Percentiles rank a stretch among this genome's conserved stretches.
phyloP scores from a whole-genome alignment of 768 basidiomycete genomes.

The Amanita subjunquillea region DNA sequence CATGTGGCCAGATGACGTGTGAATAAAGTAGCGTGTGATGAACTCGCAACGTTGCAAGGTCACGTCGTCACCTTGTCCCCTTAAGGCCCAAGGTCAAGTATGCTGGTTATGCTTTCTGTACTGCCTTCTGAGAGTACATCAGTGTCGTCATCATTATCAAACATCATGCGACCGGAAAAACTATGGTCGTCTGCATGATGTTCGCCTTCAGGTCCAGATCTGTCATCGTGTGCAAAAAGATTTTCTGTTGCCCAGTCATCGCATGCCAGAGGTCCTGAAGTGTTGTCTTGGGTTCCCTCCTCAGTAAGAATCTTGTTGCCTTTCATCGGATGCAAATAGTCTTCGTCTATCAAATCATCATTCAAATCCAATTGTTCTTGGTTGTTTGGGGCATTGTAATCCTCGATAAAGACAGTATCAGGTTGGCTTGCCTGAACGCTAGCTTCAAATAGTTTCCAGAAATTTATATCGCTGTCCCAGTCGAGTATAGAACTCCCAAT shows the following conservation, averaged over 20 bases:
- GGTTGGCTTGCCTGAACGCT: neutral
- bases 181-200: neutral
- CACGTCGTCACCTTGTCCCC: neutral
- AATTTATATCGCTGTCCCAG: neutral
- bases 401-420: neutral
- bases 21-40: constrained; percentile 2
- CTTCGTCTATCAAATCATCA: neutral
- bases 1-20: constrained; percentile 1
- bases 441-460: neutral
- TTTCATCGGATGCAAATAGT: neutral
- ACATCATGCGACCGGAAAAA: neutral
- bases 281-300: neutral
- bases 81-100: neutral
- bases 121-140: neutral
- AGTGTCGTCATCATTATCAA: neutral
- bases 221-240: constrained; percentile 1
- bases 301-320: neutral
- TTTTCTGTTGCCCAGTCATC: neutral
- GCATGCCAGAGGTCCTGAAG: neutral
- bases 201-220: neutral
- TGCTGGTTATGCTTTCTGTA: neutral
- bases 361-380: neutral
- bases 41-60: neutral
- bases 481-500: neutral
- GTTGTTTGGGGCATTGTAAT: neutral